Evolutionary conservation across 2,329 filamentous ascomycete species (phyloP).

Genomic region (Penicillium sp.): DNA sequence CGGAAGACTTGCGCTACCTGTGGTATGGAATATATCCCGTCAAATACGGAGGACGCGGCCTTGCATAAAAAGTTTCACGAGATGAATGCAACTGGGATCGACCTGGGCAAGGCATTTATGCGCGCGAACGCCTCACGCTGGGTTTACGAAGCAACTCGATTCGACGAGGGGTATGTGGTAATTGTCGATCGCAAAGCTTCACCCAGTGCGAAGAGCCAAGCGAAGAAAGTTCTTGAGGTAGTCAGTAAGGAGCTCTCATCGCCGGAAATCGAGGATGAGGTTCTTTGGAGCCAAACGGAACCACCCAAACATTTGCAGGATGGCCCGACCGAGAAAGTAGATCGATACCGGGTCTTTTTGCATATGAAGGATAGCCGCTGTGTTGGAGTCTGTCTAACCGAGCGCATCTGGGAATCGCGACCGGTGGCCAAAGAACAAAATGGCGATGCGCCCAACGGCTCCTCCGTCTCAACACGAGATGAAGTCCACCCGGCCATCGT

Average conservation of each 20-base stretch:
- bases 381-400: constrained; percentile 60
- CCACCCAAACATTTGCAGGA: constrained; percentile 40
- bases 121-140: constrained; percentile 52
- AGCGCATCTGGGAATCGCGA: constrained; percentile 59
- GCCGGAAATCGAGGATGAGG: constrained; percentile 57
- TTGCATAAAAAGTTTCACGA: constrained; percentile 65
- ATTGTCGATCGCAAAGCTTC: constrained; percentile 58
- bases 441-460: constrained; percentile 30
- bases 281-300: constrained; percentile 55
- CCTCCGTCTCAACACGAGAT: constrained; percentile 48
- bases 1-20: constrained; percentile 60
- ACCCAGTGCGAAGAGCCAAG: constrained; percentile 51
- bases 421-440: constrained; percentile 41
- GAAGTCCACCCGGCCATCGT: constrained; percentile 52
- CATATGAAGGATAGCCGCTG: constrained; percentile 63
- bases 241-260: constrained; percentile 63
- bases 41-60: constrained; percentile 59
- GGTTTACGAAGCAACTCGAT: constrained; percentile 52
- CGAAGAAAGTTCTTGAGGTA: constrained; percentile 59
- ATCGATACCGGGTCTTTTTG: constrained; percentile 61
- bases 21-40: constrained; percentile 66
- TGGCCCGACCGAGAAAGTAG: constrained; percentile 38
- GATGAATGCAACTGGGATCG: constrained; percentile 60
- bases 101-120: constrained; percentile 59
- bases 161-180: constrained; percentile 54